Conservation (phyloP, 352 stramenopile genomes). For the Globisporangium orthogonon region DNA sequence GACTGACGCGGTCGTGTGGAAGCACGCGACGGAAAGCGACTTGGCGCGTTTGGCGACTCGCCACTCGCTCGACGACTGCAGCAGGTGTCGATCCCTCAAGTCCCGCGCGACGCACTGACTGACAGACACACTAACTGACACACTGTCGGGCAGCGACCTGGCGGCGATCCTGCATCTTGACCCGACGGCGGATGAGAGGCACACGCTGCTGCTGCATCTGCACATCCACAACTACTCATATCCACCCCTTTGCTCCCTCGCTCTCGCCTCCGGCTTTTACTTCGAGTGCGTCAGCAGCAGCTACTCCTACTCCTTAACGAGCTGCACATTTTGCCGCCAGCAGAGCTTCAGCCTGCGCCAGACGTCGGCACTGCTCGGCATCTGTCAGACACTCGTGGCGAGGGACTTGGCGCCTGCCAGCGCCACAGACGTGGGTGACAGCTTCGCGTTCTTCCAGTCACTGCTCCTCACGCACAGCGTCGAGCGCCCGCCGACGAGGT, state of each 20-base stretch:
- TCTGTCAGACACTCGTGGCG: slow-evolving; percentile 62
- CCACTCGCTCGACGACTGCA: slow-evolving; percentile 52
- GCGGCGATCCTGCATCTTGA: slow-evolving; percentile 48
- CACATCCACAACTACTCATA: slow-evolving; percentile 71
- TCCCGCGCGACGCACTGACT: too few relatives aligned
- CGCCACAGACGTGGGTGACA: slow-evolving; percentile 37
- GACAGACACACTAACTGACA: neutral
- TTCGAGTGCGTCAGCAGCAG: neutral
- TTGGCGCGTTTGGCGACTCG: slow-evolving; percentile 26
- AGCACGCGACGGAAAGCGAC: slow-evolving; percentile 31
- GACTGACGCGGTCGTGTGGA: slow-evolving; percentile 62
- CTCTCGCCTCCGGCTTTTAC: neutral
- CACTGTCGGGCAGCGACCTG: slow-evolving; percentile 22
- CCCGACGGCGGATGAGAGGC: slow-evolving; percentile 18
- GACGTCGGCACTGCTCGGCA: slow-evolving; percentile 62
- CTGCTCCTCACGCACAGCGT: slow-evolving; percentile 63
- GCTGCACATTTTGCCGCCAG: slow-evolving; percentile 56
- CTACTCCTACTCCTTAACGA: slow-evolving; percentile 3
- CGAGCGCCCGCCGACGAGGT: slow-evolving; percentile 65
- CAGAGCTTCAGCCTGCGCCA: slow-evolving; percentile 45
- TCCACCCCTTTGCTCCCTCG: slow-evolving; percentile 13
- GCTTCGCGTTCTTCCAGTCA: slow-evolving; percentile 54
- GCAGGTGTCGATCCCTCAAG: slow-evolving; percentile 20
- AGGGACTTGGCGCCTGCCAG: slow-evolving; percentile 38
- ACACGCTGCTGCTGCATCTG: slow-evolving; percentile 43